Percentiles rank a stretch among this genome's conserved stretches.
phyloP scores from a whole-genome alignment of 2,329 filamentous ascomycete genomes.

The Aspergillus texensis region DNA sequence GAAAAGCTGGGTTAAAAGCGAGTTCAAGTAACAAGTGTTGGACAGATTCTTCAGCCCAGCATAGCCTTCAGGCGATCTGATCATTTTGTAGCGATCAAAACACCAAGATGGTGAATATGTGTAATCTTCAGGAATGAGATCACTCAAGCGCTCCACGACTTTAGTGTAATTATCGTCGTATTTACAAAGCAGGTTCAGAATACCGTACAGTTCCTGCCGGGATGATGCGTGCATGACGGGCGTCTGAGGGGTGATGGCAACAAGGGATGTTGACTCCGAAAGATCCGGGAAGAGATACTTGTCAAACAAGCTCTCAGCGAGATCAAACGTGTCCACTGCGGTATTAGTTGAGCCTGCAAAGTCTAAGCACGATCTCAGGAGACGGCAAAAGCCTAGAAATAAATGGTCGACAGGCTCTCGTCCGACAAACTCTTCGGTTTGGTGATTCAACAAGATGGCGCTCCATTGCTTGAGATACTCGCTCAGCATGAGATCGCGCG shows the following conservation, averaged over 20 bases:
- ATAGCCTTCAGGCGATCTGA: constrained; percentile 79
- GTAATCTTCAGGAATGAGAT: constrained; percentile 60
- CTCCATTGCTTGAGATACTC: constrained; percentile 49
- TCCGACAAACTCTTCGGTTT: constrained; percentile 51
- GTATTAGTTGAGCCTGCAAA: constrained; percentile 37
- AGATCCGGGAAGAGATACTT: constrained; percentile 67
- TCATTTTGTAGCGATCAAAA: constrained; percentile 67
- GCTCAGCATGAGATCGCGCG: constrained; percentile 39
- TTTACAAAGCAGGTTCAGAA: constrained; percentile 61
- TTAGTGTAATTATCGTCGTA: constrained; percentile 51
- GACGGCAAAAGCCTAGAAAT: constrained; percentile 45
- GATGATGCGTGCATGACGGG: constrained; percentile 59
- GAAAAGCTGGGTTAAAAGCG: constrained; percentile 88
- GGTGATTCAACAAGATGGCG: constrained; percentile 45
- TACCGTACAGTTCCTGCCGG: constrained; percentile 62
- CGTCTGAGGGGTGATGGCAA: constrained; percentile 37
- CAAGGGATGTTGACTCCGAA: constrained; percentile 34
- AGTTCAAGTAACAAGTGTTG: constrained; percentile 97
- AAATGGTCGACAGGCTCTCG: constrained; percentile 48
- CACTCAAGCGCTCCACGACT: constrained; percentile 56
- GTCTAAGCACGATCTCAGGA: constrained; percentile 47
- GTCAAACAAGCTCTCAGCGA: constrained; percentile 60
- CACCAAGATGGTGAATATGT: constrained; percentile 62
- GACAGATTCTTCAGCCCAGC: constrained; percentile 89
- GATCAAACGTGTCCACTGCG: constrained; percentile 37